Base-by-base conservation (phyloP, 1,139 yeast genomes). In the Zygosaccharomyces pseudobailii region DNA sequence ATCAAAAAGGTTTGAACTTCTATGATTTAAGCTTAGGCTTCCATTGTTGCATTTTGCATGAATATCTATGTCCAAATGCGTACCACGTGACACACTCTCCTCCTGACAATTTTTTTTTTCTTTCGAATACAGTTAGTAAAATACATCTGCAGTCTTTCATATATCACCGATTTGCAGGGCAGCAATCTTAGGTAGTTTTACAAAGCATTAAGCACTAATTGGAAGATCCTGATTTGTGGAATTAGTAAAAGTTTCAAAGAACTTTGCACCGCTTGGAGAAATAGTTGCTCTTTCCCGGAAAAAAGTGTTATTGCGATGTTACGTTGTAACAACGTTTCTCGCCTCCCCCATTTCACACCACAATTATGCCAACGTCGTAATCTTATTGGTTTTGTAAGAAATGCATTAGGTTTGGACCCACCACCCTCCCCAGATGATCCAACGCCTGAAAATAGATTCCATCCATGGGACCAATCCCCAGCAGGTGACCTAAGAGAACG, bases 401-500 rank as follows among this genome's bases (percentile, higher is more conserved):
- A 76, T 49, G 82, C 82, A 0, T 66, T 80, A 28, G 84, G 85
- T 21, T 64, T 80, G 59, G 86, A 80, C 53, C 82, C 82, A 3
- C 82, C 84, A 24, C 71, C 79, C 13, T 76, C 82, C 1, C 80
- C 80, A 36, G 79, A 78, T 56, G 79, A 74, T 34, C 89, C 88
- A 23, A 79, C 85, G 0, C 74, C 73, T 20, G 84, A 79, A 58
- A 82, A 82, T 66, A 70, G 88, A 56, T 83, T 85, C 64, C 85
- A 81, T 59, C 78, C 80, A 23, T 90, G 97, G 96, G 97, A 90
- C 61, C 83, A 85, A 54, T 87, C 96, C 1, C 97, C 97, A 2
- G 79, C 83, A 36, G 87, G 86, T 50, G 96, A 87, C 56, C 74
- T 92, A 49, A 79, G 97, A 55, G 85, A 88, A 52, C 78, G 97